Evolutionary conservation across 352 stramenopile species (phyloP).

Genomic region (Phytophthora meadii): DNA sequence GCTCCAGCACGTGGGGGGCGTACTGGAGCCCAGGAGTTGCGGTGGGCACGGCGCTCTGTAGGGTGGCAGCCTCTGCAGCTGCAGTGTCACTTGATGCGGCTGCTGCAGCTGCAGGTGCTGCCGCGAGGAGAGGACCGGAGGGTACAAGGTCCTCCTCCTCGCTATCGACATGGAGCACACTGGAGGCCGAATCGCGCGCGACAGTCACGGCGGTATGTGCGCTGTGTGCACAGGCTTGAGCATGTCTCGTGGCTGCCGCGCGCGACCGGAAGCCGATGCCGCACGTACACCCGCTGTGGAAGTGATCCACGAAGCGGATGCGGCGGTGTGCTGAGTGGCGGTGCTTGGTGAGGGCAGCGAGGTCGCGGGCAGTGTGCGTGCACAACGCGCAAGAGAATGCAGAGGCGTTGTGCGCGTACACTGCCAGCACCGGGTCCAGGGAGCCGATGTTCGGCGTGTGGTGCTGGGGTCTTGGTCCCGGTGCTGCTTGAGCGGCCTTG

Average conservation of each 20-base stretch:
- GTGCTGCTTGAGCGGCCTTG: background rate
- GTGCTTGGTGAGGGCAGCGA: background rate
- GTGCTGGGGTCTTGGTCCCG: too few relatives aligned
- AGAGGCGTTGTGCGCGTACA: slow-evolving; percentile 20
- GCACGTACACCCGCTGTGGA: slow-evolving; percentile 8
- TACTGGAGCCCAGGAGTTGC: too few relatives aligned
- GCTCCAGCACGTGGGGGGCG: too few relatives aligned
- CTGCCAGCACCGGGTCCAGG: slow-evolving; percentile 2
- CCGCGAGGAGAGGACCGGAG: background rate
- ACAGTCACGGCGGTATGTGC: background rate
- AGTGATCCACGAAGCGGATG: slow-evolving; percentile 2
- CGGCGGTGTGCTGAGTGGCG: too few relatives aligned
- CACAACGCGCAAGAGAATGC: slow-evolving; percentile 14
- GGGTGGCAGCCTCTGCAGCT: too few relatives aligned
- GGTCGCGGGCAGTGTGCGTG: background rate
- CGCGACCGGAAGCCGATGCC: slow-evolving; percentile 5
- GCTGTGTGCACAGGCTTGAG: background rate
- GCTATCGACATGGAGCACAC: too few relatives aligned
- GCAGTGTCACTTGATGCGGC: too few relatives aligned
- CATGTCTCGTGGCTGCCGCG: background rate
- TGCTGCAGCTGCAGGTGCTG: background rate
- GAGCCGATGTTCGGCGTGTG: background rate
- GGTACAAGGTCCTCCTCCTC: background rate
- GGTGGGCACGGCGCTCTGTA: too few relatives aligned
- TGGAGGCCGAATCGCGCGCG: background rate